Conservation (phyloP, 2,329 filamentous ascomycete genomes). For the Colletotrichum salicis region DNA sequence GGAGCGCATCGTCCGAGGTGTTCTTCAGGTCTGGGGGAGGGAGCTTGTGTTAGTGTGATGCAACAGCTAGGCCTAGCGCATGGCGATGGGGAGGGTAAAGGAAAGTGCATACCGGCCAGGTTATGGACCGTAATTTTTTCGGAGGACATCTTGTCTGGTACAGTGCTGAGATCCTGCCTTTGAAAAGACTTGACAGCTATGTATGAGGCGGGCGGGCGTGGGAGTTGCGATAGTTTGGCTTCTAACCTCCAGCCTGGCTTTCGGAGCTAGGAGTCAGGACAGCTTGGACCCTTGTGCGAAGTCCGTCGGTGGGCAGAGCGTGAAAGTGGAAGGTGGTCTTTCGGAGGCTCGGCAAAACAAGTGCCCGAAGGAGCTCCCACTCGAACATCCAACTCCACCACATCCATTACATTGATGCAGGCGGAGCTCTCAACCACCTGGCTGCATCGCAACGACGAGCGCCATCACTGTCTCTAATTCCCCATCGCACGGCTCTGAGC, state of each 20-base stretch:
- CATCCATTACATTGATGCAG: background rate
- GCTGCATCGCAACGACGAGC: conserved; percentile 16
- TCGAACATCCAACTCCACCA: background rate
- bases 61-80: conserved; percentile 3
- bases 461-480: background rate
- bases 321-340: conserved; percentile 40
- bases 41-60: conserved; percentile 31
- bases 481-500: conserved; percentile 3
- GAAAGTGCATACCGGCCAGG: conserved; percentile 62
- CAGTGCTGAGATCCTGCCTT: background rate
- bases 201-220: background rate
- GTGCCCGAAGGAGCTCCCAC: conserved; percentile 33
- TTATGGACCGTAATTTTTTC: conserved; percentile 76
- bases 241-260: conserved; percentile 36
- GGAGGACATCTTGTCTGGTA: conserved; percentile 50
- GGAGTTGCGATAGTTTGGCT: conserved; percentile 22
- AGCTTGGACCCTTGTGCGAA: conserved; percentile 33
- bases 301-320: background rate
- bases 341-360: conserved; percentile 35
- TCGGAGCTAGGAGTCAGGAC: conserved; percentile 11
- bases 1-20: conserved; percentile 93
- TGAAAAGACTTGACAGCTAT: background rate
- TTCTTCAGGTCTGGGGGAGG: conserved; percentile 84
- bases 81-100: background rate
- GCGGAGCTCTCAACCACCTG: conserved; percentile 11